Base-by-base conservation (phyloP, 345 rosid genomes). In the Eutrema japonicum region DNA sequence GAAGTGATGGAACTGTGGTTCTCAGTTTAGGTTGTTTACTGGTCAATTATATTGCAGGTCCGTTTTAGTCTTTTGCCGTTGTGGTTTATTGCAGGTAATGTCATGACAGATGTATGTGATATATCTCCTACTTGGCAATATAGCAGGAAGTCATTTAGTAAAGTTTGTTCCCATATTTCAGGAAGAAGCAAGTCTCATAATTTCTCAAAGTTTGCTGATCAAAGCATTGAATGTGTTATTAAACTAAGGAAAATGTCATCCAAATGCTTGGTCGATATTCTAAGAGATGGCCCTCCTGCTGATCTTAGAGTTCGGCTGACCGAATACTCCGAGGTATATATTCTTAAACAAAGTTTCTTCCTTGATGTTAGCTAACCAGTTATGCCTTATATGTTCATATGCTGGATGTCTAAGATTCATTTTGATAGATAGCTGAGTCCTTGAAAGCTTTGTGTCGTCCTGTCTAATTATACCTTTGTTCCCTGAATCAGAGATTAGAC, bases 81-180 rank as follows among this genome's bases (percentile, higher is more conserved):
- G 62, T 83, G 85, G 91, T 88, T 80, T 85, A 84, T 79, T 70
- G 82, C 89, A 71, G 97, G 97, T 92, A 81, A 61, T 78, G 46
- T 67, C 10, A 72, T 43, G 42, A 59, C 7, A 51, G 65, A 71
- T 49, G 74, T 45, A 53, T 41, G 51, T 52, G 50, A 52, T 69
- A 58, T 70, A 48, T 70, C 32, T 50, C 69, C 70, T 59, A 38
- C 66, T 32, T 70, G 54, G 33, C 1, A 0, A 64, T 37, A 29
- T 48, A 50, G 71, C 57, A n/a, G 12, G 36, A 26, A 33, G 6
- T 47, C 8, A 18, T 64, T 35, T 38, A 55, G 37, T 37, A 45
- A 16, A 64, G 56, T 32, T 62, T 78, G 49, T 51, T 35, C 10
- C 55, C 30, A 41, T 79, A 27, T 66, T 40, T 65, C 82, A 89